phyloP scores from a whole-genome alignment of 148 eudicot genomes.

The Chenopodium formosanum region DNA sequence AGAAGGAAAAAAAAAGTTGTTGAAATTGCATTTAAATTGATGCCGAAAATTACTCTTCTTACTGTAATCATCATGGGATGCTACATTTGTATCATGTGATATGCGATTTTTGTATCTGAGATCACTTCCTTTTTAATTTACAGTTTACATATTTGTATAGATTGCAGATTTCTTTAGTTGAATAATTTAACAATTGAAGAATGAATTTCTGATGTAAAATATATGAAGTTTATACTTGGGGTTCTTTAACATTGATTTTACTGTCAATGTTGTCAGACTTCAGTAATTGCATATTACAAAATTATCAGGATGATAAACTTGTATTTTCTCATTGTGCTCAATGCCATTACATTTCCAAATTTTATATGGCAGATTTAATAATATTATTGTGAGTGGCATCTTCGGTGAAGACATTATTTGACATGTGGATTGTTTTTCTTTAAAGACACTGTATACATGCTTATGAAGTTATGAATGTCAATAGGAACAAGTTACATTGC shows the following conservation, averaged over 20 bases:
- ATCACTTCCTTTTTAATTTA: background rate
- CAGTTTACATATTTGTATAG: background rate
- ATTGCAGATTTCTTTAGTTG: background rate
- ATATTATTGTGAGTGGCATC: background rate
- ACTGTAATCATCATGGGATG: background rate
- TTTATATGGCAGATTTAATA: background rate
- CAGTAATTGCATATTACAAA: background rate
- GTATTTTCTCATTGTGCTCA: too few species aligned
- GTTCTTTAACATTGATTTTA: background rate
- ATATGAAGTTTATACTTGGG: background rate
- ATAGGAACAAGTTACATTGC: background rate
- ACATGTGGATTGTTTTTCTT: background rate
- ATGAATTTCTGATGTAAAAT: background rate
- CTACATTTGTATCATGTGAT: too few species aligned
- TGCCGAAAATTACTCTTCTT: background rate
- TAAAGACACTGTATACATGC: background rate
- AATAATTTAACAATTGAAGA: too few species aligned
- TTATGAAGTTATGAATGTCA: background rate
- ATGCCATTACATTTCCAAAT: background rate
- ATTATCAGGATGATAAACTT: too few species aligned
- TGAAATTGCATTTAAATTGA: too few species aligned
- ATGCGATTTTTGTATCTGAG: background rate
- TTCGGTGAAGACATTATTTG: background rate
- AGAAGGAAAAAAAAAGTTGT: background rate
- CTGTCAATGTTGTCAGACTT: too few species aligned